phyloP scores from a whole-genome alignment of 306 rosid species.

The Fagus crenata region DNA sequence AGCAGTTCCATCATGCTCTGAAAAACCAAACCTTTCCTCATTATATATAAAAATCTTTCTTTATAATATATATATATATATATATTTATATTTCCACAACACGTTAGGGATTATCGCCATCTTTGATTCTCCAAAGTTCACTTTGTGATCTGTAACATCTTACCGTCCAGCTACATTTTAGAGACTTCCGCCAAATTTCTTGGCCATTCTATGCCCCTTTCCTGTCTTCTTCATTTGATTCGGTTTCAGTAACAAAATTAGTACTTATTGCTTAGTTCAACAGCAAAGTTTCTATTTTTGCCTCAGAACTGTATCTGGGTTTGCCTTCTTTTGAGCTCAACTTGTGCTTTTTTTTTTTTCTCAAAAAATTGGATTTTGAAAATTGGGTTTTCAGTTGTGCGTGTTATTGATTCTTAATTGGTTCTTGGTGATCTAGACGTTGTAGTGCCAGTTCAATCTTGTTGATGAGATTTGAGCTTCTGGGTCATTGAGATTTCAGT shows the following conservation, averaged over 20 bases:
- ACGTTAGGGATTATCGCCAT: constrained; percentile 54
- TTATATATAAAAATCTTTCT: not conserved
- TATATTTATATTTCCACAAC: constrained; percentile 12
- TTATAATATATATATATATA: not conserved
- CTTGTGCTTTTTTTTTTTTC: constrained; percentile 12
- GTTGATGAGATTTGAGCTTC: not conserved
- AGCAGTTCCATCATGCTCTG: constrained; percentile 30
- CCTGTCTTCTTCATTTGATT: constrained; percentile 25
- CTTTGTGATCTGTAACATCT: constrained; percentile 47
- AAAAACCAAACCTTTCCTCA: constrained; percentile 20
- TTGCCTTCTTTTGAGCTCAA: constrained; percentile 19
- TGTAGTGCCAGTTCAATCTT: constrained; percentile 26
- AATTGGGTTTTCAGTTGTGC: constrained; percentile 20
- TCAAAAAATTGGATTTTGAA: constrained; percentile 7
- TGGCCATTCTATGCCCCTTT: constrained; percentile 10
- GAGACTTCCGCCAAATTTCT: constrained; percentile 41
- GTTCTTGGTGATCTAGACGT: constrained; percentile 35
- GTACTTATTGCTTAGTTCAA: constrained; percentile 27
- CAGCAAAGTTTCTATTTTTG: constrained; percentile 21
- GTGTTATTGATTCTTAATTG: constrained; percentile 31
- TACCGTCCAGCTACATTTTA: constrained; percentile 50
- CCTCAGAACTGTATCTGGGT: constrained; percentile 24
- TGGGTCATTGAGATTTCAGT: no score
- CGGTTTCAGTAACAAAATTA: constrained; percentile 6
- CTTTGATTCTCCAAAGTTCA: constrained; percentile 38